Percentiles rank a stretch among this genome's conserved stretches.
Evolutionary conservation across 305 asterid genomes (phyloP).

Genomic region (Lippia alba): DNA sequence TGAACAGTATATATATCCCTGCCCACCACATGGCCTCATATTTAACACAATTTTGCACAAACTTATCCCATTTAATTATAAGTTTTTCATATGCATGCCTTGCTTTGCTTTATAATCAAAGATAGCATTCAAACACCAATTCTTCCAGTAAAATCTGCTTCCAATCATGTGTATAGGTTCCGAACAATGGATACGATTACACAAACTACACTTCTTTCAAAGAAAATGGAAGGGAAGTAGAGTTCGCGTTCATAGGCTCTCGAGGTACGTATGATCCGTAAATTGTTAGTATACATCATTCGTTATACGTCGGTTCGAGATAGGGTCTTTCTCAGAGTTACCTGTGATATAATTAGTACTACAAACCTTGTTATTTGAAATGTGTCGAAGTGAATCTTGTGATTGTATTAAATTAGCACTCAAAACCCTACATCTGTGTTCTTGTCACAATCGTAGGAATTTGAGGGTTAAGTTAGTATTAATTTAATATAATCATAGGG

Average conservation of each 20-base stretch:
- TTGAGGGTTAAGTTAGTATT: too few relatives aligned
- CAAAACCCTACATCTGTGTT: too few relatives aligned
- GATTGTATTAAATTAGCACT: too few relatives aligned
- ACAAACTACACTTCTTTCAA: conserved; percentile 32
- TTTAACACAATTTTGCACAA: conserved; percentile 14
- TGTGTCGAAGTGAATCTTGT: too few relatives aligned
- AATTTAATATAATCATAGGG: too few relatives aligned
- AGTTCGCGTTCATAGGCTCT: conserved; percentile 52
- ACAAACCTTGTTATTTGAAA: too few relatives aligned
- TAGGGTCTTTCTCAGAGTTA: too few relatives aligned
- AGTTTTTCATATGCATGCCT: background rate
- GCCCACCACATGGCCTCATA: conserved; percentile 30
- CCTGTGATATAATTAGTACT: too few relatives aligned
- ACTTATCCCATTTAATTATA: background rate
- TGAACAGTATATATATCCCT: conserved; percentile 5
- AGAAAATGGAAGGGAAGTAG: conserved; percentile 45
- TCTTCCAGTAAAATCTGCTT: background rate
- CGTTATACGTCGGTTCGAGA: too few relatives aligned
- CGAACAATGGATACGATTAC: conserved; percentile 33
- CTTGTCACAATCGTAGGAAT: too few relatives aligned
- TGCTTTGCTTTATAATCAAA: background rate
- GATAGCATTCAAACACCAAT: background rate
- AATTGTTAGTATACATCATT: background rate
- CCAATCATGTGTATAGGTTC: conserved; percentile 47
- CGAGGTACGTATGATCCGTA: conserved; percentile 42